These are phyloP conservation scores for Carex kokanica DNA, from an alignment of 176 grass and related monocot species.

Conservation along the genomic window DNA sequence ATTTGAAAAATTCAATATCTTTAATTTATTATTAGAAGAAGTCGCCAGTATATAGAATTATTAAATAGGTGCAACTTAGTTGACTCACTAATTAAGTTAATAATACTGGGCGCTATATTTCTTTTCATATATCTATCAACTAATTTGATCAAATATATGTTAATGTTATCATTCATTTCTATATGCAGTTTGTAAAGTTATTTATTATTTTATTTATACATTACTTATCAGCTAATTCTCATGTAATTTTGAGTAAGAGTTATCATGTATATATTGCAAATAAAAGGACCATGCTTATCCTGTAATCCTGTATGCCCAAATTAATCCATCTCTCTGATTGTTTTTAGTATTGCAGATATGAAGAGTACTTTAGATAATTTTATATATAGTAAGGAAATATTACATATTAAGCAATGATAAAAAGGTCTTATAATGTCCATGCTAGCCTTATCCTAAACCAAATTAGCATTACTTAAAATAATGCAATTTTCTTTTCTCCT, in stretches of 20 bases:
- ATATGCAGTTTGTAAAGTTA: not conserved
- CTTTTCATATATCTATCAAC: not conserved
- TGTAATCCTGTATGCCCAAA: not conserved
- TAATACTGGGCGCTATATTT: not conserved
- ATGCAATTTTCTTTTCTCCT: not conserved
- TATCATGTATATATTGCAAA: not conserved
- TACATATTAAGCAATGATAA: not conserved
- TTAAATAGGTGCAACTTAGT: not conserved
- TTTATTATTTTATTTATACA: not conserved
- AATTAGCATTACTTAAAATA: conserved; percentile 3
- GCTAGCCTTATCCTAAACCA: not conserved
- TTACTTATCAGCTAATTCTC: not conserved
- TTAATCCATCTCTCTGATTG: not conserved
- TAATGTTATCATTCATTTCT: not conserved
- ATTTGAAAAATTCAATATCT: not conserved
- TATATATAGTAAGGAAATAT: not conserved
- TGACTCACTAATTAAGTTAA: not conserved
- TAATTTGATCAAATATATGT: not conserved
- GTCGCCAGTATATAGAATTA: not conserved
- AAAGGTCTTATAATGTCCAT: not conserved
- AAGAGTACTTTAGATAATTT: not conserved
- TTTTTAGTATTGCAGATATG: not conserved
- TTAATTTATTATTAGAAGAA: not conserved
- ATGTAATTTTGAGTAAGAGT: not conserved
- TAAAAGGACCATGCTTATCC: not conserved